Percentiles rank a stretch among this genome's conserved stretches.
These are phyloP conservation scores for Emmonsia crescens DNA, from an alignment of 2,329 filamentous ascomycete species.

Conservation along the genomic window DNA sequence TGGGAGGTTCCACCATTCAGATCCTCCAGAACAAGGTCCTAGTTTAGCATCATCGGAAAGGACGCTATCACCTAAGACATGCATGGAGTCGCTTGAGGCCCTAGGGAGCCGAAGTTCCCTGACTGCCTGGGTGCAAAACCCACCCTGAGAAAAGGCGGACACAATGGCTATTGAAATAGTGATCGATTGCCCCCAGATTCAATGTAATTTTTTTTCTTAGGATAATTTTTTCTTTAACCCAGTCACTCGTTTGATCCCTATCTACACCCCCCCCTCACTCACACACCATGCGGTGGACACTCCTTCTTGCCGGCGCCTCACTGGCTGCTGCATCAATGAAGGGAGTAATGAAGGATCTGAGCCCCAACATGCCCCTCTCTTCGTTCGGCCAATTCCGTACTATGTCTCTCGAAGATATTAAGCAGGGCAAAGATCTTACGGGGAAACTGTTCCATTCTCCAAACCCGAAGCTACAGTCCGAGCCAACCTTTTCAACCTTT, in stretches of 20 bases:
- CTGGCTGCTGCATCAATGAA: not conserved
- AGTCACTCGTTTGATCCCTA: constrained; percentile 2
- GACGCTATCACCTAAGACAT: constrained; percentile 1
- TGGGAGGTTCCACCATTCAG: not conserved
- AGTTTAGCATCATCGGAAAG: not conserved
- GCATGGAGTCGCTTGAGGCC: not conserved
- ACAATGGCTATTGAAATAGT: not conserved
- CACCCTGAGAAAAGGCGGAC: not conserved
- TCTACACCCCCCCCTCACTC: not conserved
- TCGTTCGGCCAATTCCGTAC: constrained; percentile 26
- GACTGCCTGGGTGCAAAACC: not conserved
- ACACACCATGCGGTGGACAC: constrained; percentile 2
- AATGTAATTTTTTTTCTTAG: not conserved
- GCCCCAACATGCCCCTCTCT: constrained; percentile 11
- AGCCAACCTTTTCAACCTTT: not conserved
- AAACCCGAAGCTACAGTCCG: not conserved
- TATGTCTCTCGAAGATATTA: constrained; percentile 27
- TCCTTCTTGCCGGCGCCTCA: not conserved
- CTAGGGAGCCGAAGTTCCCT: not conserved
- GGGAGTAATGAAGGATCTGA: not conserved
- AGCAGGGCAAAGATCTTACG: constrained; percentile 10
- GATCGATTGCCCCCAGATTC: not conserved
- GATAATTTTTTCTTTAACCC: not conserved
- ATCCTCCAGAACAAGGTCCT: not conserved
- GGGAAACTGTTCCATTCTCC: not conserved